phyloP scores from a whole-genome alignment of 306 rosid species.

The Inga leiocalycina region DNA sequence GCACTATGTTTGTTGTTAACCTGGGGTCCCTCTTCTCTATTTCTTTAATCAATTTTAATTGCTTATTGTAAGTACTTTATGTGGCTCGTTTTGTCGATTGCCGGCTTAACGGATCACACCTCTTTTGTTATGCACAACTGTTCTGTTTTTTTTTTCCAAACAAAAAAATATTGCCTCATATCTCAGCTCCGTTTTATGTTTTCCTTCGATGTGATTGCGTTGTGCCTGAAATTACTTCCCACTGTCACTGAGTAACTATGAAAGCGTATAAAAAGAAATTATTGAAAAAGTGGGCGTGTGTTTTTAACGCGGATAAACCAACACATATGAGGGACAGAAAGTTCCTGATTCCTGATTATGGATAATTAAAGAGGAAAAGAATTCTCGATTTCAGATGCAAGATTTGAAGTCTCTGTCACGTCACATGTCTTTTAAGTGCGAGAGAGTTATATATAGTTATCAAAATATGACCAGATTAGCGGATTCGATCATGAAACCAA shows the following conservation, averaged over 20 bases:
- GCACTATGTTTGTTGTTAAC: slow-evolving; percentile 22
- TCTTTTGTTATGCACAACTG: not conserved
- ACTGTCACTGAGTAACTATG: not conserved
- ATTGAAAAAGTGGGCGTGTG: not conserved
- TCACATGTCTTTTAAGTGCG: not conserved
- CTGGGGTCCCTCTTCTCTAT: not conserved
- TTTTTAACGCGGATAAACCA: not conserved
- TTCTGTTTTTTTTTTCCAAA: not conserved
- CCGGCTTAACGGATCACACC: slow-evolving; percentile 30
- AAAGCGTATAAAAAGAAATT: not conserved
- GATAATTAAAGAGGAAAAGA: not conserved
- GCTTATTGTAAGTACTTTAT: not conserved
- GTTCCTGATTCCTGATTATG: not conserved
- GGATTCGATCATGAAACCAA: no score
- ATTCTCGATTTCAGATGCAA: not conserved
- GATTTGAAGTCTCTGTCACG: not conserved
- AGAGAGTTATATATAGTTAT: no score
- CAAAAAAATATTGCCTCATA: not conserved
- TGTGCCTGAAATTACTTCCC: not conserved
- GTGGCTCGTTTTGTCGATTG: slow-evolving; percentile 21
- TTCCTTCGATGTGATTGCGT: not conserved
- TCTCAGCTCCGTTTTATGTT: not conserved
- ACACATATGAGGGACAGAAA: not conserved
- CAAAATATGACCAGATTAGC: no score
- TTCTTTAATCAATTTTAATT: not conserved